Evolutionary conservation across 139 green algal species (phyloP).

Genomic region (Chlamydomonas schloesseri): DNA sequence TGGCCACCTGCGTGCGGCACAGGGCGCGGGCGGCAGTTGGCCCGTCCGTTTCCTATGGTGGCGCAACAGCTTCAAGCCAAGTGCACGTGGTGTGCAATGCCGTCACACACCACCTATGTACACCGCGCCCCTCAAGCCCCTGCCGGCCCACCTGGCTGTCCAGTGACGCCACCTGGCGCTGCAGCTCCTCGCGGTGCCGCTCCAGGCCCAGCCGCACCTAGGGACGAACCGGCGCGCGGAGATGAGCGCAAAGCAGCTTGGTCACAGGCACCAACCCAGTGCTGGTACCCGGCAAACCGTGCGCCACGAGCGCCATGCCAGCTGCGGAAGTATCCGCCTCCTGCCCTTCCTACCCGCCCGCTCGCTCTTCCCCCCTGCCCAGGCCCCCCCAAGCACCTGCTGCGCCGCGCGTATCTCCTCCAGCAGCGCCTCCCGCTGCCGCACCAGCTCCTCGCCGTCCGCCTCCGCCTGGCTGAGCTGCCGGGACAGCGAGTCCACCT

Average conservation of each 20-base stretch:
- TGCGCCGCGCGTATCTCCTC: conserved; percentile 74
- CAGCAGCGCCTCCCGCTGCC: conserved; percentile 69
- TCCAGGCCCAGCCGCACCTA: conserved; percentile 76
- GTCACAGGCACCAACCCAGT: no score
- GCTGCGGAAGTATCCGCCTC: no score
- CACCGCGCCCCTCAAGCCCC: no score
- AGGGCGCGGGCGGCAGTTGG: no score
- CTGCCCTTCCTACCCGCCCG: no score
- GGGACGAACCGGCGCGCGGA: neutral
- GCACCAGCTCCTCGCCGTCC: conserved; percentile 63
- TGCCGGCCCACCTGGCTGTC: conserved; percentile 51
- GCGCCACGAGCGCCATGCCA: no score
- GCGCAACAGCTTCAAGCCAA: no score
- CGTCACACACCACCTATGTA: no score
- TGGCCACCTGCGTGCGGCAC: conserved; percentile 9
- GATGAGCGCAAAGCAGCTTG: neutral
- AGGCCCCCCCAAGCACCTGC: conserved; percentile 57
- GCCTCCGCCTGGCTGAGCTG: conserved; percentile 63
- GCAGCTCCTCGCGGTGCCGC: conserved; percentile 75
- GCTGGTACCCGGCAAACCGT: no score
- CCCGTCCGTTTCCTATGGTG: no score
- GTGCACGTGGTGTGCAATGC: no score
- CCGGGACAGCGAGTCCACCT: conserved; percentile 74
- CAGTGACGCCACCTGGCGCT: conserved; percentile 74
- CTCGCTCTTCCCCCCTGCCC: no score